These are phyloP conservation scores for Geotrichum macrosporum DNA, from an alignment of 1,139 yeast species.

Conservation along the genomic window DNA sequence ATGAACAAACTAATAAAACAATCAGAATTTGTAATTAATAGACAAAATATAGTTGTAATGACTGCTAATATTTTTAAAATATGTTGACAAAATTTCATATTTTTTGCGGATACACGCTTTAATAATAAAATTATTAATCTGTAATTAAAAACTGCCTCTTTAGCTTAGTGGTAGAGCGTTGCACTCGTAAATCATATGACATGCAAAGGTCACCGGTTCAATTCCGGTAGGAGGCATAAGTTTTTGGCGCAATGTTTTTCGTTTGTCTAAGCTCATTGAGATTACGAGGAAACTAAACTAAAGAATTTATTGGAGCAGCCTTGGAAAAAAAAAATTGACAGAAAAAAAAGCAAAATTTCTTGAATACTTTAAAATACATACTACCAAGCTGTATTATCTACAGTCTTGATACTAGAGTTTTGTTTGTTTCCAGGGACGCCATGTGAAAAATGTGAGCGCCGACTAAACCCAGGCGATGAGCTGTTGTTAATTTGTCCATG, in stretches of 20 bases:
- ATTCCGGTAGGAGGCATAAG: conserved; percentile 13
- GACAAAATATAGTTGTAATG: too few species aligned
- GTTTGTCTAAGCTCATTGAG: not conserved
- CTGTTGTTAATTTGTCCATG: not conserved
- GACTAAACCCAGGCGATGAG: conserved; percentile 4
- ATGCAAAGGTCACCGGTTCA: conserved; percentile 16
- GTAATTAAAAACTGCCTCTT: conserved; percentile 13
- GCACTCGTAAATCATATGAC: conserved; percentile 11
- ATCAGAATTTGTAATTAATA: too few species aligned
- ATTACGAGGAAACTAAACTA: not conserved
- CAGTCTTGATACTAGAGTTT: conserved; percentile 2
- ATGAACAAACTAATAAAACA: too few species aligned
- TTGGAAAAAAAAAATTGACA: not conserved
- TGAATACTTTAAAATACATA: not conserved
- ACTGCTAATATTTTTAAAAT: too few species aligned
- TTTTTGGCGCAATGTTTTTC: not conserved
- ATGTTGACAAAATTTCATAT: too few species aligned
- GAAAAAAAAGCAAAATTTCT: not conserved
- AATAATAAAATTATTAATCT: too few species aligned
- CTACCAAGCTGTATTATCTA: conserved; percentile 1
- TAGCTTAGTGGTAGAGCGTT: conserved; percentile 23
- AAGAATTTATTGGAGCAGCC: too few species aligned
- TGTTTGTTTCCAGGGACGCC: not conserved
- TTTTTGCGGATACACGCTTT: too few species aligned
- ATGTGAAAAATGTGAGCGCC: not conserved